phyloP scores from a whole-genome alignment of 805 yeast species.

The Citeromyces nyonsensis region DNA sequence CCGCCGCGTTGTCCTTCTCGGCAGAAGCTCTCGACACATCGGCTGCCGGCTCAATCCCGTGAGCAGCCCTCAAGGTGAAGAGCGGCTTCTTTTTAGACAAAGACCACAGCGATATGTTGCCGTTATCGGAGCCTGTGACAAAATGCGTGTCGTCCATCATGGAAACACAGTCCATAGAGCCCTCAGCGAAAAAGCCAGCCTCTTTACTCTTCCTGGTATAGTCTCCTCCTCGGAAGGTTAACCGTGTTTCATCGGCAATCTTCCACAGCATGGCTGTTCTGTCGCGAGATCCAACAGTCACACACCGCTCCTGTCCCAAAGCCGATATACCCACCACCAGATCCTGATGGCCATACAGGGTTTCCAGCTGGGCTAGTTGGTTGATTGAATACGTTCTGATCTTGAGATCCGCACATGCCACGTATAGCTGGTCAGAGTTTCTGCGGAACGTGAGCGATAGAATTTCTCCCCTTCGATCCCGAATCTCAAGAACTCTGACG shows the following conservation, averaged over 20 bases:
- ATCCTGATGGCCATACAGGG: slow-evolving; percentile 92
- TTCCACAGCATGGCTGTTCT: slow-evolving; percentile 95
- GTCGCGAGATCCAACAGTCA: slow-evolving; percentile 91
- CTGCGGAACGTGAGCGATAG: slow-evolving; percentile 66
- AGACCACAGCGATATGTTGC: slow-evolving; percentile 83
- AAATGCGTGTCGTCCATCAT: slow-evolving; percentile 91
- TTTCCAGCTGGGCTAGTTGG: slow-evolving; percentile 81
- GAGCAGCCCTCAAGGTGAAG: slow-evolving; percentile 53
- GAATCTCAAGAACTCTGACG: slow-evolving; percentile 63
- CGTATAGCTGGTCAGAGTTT: slow-evolving; percentile 73
- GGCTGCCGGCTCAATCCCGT: slow-evolving; percentile 39
- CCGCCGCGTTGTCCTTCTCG: slow-evolving; percentile 18
- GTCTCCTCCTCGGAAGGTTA: slow-evolving; percentile 90
- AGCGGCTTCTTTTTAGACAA: slow-evolving; percentile 80
- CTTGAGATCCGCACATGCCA: slow-evolving; percentile 84
- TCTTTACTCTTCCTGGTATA: slow-evolving; percentile 22
- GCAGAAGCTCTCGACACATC: slow-evolving; percentile 40
- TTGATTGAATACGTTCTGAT: slow-evolving; percentile 77
- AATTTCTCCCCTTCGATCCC: slow-evolving; percentile 56
- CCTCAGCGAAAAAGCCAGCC: slow-evolving; percentile 45
- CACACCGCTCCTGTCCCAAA: slow-evolving; percentile 77
- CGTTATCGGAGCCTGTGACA: slow-evolving; percentile 92
- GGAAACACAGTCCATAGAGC: slow-evolving; percentile 77
- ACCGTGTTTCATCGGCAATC: slow-evolving; percentile 85
- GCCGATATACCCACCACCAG: slow-evolving; percentile 71